phyloP scores from a whole-genome alignment of 495 filamentous ascomycete genomes.

The Pyrenula massariospora region DNA sequence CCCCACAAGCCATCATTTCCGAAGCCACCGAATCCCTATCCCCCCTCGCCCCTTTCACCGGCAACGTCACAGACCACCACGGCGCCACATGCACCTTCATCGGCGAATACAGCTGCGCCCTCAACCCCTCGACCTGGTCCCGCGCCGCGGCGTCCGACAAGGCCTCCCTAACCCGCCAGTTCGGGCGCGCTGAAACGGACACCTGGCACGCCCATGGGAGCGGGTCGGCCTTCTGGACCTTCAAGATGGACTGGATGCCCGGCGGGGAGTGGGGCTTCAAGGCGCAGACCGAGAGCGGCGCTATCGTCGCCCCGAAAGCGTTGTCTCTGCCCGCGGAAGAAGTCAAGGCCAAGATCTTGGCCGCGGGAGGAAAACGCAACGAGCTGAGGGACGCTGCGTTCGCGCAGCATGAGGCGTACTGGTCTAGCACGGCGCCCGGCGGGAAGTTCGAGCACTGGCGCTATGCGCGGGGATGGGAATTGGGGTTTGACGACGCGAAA shows the following conservation, averaged over 20 bases:
- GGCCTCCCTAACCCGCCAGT: conserved; percentile 21
- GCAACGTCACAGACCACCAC: conserved; percentile 24
- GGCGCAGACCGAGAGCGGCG: conserved; percentile 25
- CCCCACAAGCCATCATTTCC: conserved; percentile 33
- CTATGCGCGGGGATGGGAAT: conserved; percentile 38
- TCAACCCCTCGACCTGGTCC: conserved; percentile 31
- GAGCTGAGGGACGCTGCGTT: conserved; percentile 16
- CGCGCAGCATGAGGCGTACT: conserved; percentile 26
- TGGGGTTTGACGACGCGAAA: conserved; percentile 37
- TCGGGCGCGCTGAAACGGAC: conserved; percentile 31
- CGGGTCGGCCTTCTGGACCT: conserved; percentile 43
- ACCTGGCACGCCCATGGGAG: conserved; percentile 28
- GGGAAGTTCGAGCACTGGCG: conserved; percentile 33
- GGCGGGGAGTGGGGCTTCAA: conserved; percentile 44
- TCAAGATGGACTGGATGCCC: conserved; percentile 41
- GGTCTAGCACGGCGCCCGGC: conserved; percentile 26
- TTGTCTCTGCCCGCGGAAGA: conserved; percentile 19
- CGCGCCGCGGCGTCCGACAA: conserved; percentile 15
- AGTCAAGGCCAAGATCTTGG: conserved; percentile 13
- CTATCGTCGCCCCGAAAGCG: conserved; percentile 22
- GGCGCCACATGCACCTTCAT: conserved; percentile 35
- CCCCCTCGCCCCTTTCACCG: conserved; percentile 15
- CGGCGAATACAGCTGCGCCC: conserved; percentile 42
- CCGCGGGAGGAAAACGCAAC: conserved; percentile 18
- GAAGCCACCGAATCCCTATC: conserved; percentile 12